phyloP scores from a whole-genome alignment of 192 early-diverging fungal genomes.

The Coemansia sp. region DNA sequence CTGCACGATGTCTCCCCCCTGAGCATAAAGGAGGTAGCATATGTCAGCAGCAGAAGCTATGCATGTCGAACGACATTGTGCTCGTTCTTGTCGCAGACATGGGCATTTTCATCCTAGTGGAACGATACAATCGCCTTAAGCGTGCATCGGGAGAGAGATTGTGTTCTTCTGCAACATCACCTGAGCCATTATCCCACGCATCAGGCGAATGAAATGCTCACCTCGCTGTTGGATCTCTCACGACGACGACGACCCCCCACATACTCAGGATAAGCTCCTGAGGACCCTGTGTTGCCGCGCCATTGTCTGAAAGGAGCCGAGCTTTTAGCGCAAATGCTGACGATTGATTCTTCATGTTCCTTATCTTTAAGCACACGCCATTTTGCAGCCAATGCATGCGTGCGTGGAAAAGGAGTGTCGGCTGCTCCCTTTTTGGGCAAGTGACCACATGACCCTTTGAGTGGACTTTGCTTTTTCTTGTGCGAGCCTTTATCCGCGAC shows the following conservation, averaged over 20 bases:
- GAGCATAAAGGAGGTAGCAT: background rate
- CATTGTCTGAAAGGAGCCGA: background rate
- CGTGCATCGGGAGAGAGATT: background rate
- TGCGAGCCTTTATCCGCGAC: background rate
- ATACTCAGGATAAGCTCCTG: background rate
- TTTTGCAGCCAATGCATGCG: background rate
- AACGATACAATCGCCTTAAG: background rate
- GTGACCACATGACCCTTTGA: background rate
- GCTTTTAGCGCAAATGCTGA: background rate
- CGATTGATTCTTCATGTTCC: background rate
- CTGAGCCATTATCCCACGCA: slow-evolving; percentile 12
- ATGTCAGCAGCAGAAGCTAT: background rate
- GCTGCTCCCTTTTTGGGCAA: background rate
- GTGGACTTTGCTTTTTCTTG: background rate
- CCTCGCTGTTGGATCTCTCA: background rate
- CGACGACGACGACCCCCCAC: background rate
- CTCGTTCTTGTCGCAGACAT: background rate
- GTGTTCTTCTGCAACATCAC: background rate
- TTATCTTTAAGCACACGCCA: slow-evolving; percentile 4
- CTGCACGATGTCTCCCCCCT: background rate
- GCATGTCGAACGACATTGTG: background rate
- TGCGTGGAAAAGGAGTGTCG: background rate
- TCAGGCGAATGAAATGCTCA: background rate
- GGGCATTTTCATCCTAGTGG: background rate
- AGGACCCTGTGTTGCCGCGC: background rate